These are phyloP conservation scores for Uncinocarpus reesii DNA, from an alignment of 2,329 filamentous ascomycete genomes.

Conservation along the genomic window DNA sequence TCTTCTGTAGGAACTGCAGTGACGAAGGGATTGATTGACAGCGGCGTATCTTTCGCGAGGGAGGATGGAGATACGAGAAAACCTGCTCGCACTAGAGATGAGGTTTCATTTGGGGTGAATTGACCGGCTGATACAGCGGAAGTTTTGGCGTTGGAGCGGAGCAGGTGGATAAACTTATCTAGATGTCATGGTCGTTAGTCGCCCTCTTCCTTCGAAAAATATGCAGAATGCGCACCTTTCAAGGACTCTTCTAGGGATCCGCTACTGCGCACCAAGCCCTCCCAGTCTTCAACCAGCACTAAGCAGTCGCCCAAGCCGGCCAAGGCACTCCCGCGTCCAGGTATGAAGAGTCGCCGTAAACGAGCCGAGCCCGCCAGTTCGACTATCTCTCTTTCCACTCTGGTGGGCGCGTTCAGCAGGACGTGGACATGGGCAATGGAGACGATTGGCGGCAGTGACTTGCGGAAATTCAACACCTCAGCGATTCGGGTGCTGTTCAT, in stretches of 20 bases:
- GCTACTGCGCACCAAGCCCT: constrained; percentile 33
- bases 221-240: constrained; percentile 26
- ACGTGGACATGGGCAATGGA: constrained; percentile 53
- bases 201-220: neutral
- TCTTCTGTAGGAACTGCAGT: neutral
- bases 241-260: constrained; percentile 25
- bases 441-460: constrained; percentile 47
- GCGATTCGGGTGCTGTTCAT: constrained; percentile 54
- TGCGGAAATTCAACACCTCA: constrained; percentile 48
- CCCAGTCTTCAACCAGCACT: constrained; percentile 45
- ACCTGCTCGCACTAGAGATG: constrained; percentile 42
- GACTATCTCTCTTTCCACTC: constrained; percentile 50
- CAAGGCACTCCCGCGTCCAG: constrained; percentile 47
- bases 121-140: constrained; percentile 37
- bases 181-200: neutral
- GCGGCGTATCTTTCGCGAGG: constrained; percentile 27
- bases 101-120: constrained; percentile 41
- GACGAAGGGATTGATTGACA: constrained; percentile 11
- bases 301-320: constrained; percentile 50
- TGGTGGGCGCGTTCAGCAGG: constrained; percentile 45
- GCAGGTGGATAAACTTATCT: constrained; percentile 43
- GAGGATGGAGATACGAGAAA: constrained; percentile 45
- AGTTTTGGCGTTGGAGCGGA: constrained; percentile 40
- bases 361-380: constrained; percentile 42
- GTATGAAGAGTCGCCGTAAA: constrained; percentile 46